phyloP scores from a whole-genome alignment of 441 rosid genomes.

The Syzygium syzygioides region DNA sequence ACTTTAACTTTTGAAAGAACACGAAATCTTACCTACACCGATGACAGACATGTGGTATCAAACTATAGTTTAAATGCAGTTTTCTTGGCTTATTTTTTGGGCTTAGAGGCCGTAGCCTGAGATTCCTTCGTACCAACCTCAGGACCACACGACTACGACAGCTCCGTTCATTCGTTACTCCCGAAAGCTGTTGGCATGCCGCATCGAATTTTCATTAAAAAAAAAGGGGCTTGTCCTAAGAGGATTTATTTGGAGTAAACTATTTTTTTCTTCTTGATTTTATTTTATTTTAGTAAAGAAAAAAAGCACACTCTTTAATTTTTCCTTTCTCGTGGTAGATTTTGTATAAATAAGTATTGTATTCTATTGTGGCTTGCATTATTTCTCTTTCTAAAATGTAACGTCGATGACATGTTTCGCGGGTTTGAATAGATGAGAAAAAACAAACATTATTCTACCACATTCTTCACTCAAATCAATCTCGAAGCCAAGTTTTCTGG shows the following conservation, averaged over 20 bases:
- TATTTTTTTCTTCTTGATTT: not conserved
- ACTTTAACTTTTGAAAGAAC: not conserved
- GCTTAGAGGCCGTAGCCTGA: not conserved
- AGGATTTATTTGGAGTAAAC: not conserved
- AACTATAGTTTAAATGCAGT: not conserved
- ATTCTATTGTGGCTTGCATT: too few relatives aligned
- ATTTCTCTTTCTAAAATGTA: too few relatives aligned
- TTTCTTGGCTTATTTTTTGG: not conserved
- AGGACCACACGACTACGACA: not conserved
- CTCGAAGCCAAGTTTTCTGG: not conserved
- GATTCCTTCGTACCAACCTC: not conserved
- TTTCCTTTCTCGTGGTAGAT: too few relatives aligned
- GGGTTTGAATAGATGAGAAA: not conserved
- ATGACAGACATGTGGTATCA: not conserved
- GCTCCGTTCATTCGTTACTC: not conserved
- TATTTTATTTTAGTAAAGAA: not conserved
- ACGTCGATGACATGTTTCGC: not conserved
- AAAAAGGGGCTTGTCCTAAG: not conserved
- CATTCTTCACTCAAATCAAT: not conserved
- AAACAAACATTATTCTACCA: not conserved
- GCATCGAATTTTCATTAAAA: not conserved
- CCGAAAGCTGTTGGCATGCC: not conserved
- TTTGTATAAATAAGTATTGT: too few relatives aligned
- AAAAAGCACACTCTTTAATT: too few relatives aligned
- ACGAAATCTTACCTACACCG: not conserved